Base-by-base conservation (phyloP, 345 rosid species). In the Heritiera fomes region DNA sequence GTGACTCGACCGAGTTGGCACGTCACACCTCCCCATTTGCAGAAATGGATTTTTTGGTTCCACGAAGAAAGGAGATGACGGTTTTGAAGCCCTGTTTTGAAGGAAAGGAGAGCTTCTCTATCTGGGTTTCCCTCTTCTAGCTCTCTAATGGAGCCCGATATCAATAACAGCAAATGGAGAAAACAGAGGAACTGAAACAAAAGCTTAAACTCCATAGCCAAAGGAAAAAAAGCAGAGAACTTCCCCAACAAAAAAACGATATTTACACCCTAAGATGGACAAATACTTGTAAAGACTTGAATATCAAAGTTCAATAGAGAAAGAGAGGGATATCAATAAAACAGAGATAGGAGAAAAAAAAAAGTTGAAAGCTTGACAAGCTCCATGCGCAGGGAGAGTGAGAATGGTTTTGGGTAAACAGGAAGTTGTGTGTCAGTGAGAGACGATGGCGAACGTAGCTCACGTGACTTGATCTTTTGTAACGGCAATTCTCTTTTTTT, bases 11-110 rank as follows among this genome's bases (percentile, higher is more conserved):
- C 90, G 45, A 59, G 78, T 32, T 67, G 66, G 83, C 99, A 96
- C 41, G 73, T 62, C 4, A 96, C 92, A 15, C 98, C 99, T n/a
- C 74, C 78, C 99, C 99, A 96, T 58, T 79, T 68, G 74, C 98
- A 96, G 70, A 85, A 81, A 28, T 70, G 79, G 8, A 81, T 45
- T 15, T 90, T 71, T 5, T 6, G 58, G 83, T 85, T 91, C 98
- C 99, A 96, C 49, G 94, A 90, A 75, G 87, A 56, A 50, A 96
- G 93, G 0, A 71, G 3, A 0, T 46, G 59, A 3, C 87, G 91
- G 76, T 84, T 82, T 59, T 83, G 78, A 4, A 95, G 91, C 1
- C 89, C 71, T 23, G 8, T 28, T 80, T 81, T 90, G 79, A 94
- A 91, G 9, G 90, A 83, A 38, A 90, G 30, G 0, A 94, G 90